A percentile compares a stretch with the other conserved stretches of the same genome.
Conservation (phyloP, 768 basidiomycete genomes). For the Mycena albidolilacea region DNA sequence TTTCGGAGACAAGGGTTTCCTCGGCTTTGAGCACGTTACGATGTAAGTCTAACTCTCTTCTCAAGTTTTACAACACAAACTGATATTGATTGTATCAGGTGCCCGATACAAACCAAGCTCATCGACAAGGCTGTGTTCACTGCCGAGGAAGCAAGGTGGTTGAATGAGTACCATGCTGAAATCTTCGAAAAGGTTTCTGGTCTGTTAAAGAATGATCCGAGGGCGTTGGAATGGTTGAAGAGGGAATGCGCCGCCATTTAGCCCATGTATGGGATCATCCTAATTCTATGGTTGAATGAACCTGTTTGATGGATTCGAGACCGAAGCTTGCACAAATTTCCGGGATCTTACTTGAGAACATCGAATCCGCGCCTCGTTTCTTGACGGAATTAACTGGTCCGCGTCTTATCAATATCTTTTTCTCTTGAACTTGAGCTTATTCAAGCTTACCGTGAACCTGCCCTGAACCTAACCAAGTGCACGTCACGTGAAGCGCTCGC, state of each 20-base stretch:
- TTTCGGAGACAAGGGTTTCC: slow-evolving; percentile 89
- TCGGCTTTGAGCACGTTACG: slow-evolving; percentile 89
- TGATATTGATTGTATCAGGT: slow-evolving; percentile 57
- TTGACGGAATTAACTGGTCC: too few species aligned
- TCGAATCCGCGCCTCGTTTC: too few species aligned
- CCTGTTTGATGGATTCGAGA: too few species aligned
- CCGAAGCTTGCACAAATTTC: too few species aligned
- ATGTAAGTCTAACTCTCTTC: slow-evolving; percentile 66
- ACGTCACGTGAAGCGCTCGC: too few species aligned
- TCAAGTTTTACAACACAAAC: neutral
- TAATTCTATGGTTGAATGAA: too few species aligned
- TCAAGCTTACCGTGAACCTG: too few species aligned
- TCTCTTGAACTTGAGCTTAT: too few species aligned
- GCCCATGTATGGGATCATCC: neutral
- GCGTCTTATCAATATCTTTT: too few species aligned
- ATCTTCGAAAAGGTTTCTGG: slow-evolving; percentile 81
- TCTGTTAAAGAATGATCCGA: slow-evolving; percentile 71
- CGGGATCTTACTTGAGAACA: too few species aligned
- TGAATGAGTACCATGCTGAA: slow-evolving; percentile 88
- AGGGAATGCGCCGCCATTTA: slow-evolving; percentile 63
- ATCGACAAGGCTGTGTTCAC: slow-evolving; percentile 76
- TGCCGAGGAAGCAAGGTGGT: slow-evolving; percentile 80
- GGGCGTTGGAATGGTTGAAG: slow-evolving; percentile 75
- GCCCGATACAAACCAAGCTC: slow-evolving; percentile 91
- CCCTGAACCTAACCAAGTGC: too few species aligned